These are phyloP conservation scores for Ilex paraguariensis DNA, from an alignment of 305 asterid species.

Conservation along the genomic window DNA sequence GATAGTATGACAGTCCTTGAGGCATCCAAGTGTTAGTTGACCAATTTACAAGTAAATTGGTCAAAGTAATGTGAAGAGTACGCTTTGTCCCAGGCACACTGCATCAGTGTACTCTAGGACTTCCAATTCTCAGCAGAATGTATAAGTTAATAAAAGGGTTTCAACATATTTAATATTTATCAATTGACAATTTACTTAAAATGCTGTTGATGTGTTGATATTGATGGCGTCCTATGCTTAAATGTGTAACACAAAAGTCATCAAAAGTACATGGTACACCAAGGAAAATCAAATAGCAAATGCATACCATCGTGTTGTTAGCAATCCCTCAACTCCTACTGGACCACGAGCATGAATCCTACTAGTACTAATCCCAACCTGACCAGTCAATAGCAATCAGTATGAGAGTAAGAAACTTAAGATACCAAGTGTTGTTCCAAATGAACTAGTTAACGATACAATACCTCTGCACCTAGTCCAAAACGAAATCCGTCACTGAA, in stretches of 20 bases:
- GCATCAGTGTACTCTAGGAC: too few species aligned
- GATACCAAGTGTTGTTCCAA: conserved; percentile 9
- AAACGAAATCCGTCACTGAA: conserved; percentile 93
- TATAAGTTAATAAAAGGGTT: too few species aligned
- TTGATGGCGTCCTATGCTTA: not conserved
- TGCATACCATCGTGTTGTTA: conserved; percentile 74
- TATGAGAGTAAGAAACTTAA: conserved; percentile 2
- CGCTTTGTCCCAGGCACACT: too few species aligned
- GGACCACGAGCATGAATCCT: conserved; percentile 99
- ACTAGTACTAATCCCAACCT: conserved; percentile 98
- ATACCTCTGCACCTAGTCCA: conserved; percentile 99
- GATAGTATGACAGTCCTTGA: too few species aligned
- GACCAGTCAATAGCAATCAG: conserved; percentile 17
- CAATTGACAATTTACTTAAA: too few species aligned
- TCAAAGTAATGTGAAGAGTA: too few species aligned
- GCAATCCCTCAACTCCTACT: conserved; percentile 97
- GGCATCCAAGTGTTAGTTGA: too few species aligned
- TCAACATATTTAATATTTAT: too few species aligned
- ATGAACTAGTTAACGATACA: conserved; percentile 8
- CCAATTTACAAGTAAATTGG: too few species aligned
- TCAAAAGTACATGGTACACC: not conserved
- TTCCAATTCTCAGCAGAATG: too few species aligned
- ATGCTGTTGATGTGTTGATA: not conserved
- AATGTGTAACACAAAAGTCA: not conserved
- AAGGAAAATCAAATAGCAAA: not conserved